These are phyloP conservation scores for Lactarius indigo DNA, from an alignment of 768 basidiomycete species.

Conservation along the genomic window DNA sequence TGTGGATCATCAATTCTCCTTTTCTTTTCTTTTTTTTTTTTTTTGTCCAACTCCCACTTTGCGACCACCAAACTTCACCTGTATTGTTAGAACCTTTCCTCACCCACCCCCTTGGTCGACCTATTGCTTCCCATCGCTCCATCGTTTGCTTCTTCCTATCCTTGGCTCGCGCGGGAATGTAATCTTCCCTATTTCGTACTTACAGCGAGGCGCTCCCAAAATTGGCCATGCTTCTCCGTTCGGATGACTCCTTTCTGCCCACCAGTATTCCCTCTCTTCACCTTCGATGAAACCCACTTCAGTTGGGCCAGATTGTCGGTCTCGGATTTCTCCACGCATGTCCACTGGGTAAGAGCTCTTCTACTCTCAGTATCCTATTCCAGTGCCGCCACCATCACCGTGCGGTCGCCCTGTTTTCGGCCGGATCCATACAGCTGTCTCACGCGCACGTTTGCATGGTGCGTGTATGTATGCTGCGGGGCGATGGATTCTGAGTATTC, in stretches of 20 bases:
- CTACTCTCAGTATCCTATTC: slow-evolving; percentile 8
- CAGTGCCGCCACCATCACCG: slow-evolving; percentile 21
- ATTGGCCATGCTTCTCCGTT: slow-evolving; percentile 5
- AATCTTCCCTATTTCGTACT: slow-evolving; percentile 16
- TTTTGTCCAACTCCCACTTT: background rate
- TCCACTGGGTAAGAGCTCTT: background rate
- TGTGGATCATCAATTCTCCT: slow-evolving; percentile 19
- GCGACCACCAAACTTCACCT: background rate
- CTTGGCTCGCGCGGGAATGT: background rate
- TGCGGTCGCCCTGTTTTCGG: background rate
- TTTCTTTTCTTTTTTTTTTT: background rate
- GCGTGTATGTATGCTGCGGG: background rate
- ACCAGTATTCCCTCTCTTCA: slow-evolving; percentile 1
- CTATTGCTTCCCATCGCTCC: background rate
- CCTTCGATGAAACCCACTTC: slow-evolving; percentile 10
- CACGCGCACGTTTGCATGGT: background rate
- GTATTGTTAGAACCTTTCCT: background rate
- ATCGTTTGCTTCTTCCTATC: background rate
- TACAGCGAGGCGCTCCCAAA: slow-evolving; percentile 8
- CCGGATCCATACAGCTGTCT: slow-evolving; percentile 7
- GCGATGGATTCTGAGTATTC: background rate
- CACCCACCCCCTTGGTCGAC: background rate
- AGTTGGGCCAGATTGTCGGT: slow-evolving; percentile 6
- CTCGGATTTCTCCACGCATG: background rate
- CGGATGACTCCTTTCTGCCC: slow-evolving; percentile 29